A percentile compares a stretch with the other conserved stretches of the same genome.
Evolutionary conservation across 2,329 filamentous ascomycete species (phyloP).

Genomic region (Aspergillus novofumigatus): DNA sequence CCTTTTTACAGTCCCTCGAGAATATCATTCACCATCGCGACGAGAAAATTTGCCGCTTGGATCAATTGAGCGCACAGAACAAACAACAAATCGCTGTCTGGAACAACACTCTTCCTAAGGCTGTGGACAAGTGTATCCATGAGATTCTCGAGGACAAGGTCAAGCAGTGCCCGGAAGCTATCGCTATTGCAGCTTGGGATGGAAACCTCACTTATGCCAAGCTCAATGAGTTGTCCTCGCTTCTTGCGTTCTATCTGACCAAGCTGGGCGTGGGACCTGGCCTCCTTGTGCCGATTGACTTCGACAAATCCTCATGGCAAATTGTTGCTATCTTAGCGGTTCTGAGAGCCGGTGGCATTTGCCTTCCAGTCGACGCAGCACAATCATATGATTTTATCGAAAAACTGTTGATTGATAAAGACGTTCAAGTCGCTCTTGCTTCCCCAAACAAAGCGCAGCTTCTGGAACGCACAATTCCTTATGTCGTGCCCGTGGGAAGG

Average conservation of each 20-base stretch:
- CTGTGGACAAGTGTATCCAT: constrained; percentile 26
- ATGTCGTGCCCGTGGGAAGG: constrained; percentile 32
- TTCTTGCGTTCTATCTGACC: constrained; percentile 27
- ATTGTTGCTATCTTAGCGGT: constrained; percentile 26
- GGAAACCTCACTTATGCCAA: constrained; percentile 31
- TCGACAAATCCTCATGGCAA: constrained; percentile 28
- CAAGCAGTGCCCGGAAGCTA: constrained; percentile 16
- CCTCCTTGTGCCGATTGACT: constrained; percentile 23
- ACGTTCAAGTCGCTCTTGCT: constrained; percentile 38
- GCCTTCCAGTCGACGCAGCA: constrained; percentile 35
- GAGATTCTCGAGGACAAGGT: constrained; percentile 24
- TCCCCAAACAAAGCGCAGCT: constrained; percentile 33
- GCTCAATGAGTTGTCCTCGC: constrained; percentile 29
- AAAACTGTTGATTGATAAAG: constrained; percentile 36
- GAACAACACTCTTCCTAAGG: constrained; percentile 23
- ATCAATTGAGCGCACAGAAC: constrained; percentile 37
- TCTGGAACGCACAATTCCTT: constrained; percentile 40
- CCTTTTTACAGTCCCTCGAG: constrained; percentile 34
- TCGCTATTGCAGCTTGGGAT: constrained; percentile 32
- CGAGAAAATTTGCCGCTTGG: constrained; percentile 28
- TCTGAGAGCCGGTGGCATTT: constrained; percentile 28
- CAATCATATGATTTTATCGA: constrained; percentile 31
- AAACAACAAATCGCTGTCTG: constrained; percentile 25
- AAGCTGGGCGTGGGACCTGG: constrained; percentile 27
- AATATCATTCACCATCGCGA: constrained; percentile 36